Conservation (phyloP, 2,329 filamentous ascomycete genomes). For the Aspergillus eucalypticola region DNA sequence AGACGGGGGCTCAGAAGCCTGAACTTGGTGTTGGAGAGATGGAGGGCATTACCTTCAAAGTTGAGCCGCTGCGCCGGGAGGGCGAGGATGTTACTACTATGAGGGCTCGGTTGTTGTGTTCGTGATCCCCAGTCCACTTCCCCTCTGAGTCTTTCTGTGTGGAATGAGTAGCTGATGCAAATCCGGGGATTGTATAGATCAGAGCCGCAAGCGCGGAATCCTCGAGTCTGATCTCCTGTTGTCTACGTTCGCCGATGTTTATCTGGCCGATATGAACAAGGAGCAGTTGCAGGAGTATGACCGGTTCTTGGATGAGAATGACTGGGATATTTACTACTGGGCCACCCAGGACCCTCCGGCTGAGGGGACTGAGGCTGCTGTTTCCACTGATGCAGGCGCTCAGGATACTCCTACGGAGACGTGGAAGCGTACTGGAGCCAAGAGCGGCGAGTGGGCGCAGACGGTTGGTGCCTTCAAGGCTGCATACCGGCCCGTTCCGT, state of each 20-base stretch:
- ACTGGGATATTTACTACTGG: slow-evolving; percentile 99
- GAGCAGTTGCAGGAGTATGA: slow-evolving; percentile 82
- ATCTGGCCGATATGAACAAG: slow-evolving; percentile 72
- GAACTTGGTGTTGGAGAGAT: slow-evolving; percentile 85
- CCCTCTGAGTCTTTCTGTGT: background rate
- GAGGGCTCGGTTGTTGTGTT: slow-evolving; percentile 77
- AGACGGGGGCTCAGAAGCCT: slow-evolving; percentile 53
- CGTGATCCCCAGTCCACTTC: slow-evolving; percentile 24
- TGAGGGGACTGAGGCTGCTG: slow-evolving; percentile 51
- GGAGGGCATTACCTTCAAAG: slow-evolving; percentile 79
- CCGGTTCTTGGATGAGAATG: slow-evolving; percentile 93
- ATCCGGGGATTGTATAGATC: slow-evolving; percentile 60
- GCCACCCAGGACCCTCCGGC: slow-evolving; percentile 74
- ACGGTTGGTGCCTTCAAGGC: slow-evolving; percentile 93
- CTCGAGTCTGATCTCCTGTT: slow-evolving; percentile 95
- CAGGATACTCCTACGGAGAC: slow-evolving; percentile 44
- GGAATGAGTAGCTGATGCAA: background rate
- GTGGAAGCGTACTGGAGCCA: slow-evolving; percentile 55
- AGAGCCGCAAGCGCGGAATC: slow-evolving; percentile 93
- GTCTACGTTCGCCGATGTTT: slow-evolving; percentile 84
- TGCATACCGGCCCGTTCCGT: slow-evolving; percentile 85
- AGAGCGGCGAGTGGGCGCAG: slow-evolving; percentile 88
- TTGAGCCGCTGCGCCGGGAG: slow-evolving; percentile 82
- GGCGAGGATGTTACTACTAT: slow-evolving; percentile 85
- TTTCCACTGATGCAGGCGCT: slow-evolving; percentile 18